Evolutionary conservation across 306 rosid genomes (phyloP), one percentile per base, ranked within the genome.

Genomic region (Cicer judaicum): DNA sequence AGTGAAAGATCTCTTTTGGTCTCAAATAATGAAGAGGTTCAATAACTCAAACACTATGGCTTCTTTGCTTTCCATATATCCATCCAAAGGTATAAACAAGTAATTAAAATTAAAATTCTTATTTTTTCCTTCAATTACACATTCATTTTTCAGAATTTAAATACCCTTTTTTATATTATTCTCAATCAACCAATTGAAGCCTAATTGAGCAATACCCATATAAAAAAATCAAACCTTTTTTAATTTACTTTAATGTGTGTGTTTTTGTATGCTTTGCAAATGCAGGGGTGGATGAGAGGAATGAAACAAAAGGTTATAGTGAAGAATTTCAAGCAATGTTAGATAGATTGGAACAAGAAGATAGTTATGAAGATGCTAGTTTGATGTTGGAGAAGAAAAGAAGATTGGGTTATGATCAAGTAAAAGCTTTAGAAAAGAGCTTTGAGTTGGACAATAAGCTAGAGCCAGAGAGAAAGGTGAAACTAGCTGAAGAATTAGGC

Each of bases 311-410:
- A 13, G 87, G 88, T 19, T 90, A 88, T 53, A 87, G 93, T 79
- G 86, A 80, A 70, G 96, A 90, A 16, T 90, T 90, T 56, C 93
- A 87, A 73, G 90, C 86, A 81, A 88, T 90, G 91, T 70, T 90
- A 34, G 85, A 90, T 52, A 84, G 87, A 69, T 78, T 88, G 36
- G 89, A 88, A 18, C 86, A 88, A 77, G 96, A 90, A 79, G 96
- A 90, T 16, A 19, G 74, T 40, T 74, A 69, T 24, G 89, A 88
- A 66, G 91, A 87, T 57, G 19, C 42, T 36, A 69, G 14, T 12
- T 5, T 54, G 24, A 60, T 78, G 24, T 38, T 80, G 55, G 87
- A 72, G 82, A 88, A 87, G 85, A 90, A 88, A 76, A 75, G 89
- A 68, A 76, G 93, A n/a, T 75, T 90, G 4, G 77, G 86, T 63